Evolutionary conservation across 495 filamentous ascomycete species (phyloP), one percentile per base, ranked within the genome.

Genomic region (Cercophora samala): DNA sequence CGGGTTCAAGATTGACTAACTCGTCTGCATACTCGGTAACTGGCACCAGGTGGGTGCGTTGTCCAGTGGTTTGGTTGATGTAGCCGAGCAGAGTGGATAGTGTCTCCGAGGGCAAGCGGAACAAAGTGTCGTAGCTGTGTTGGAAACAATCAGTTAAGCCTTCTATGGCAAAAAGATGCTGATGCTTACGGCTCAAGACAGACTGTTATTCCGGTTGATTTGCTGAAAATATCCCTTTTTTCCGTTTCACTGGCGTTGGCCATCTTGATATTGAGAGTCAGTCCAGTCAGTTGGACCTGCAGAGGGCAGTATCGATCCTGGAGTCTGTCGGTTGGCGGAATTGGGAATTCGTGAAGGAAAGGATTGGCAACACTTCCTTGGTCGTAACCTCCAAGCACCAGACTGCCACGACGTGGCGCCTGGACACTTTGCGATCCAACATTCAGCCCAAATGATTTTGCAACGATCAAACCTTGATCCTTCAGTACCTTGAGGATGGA

Each of bases 91-190:
- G 37, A 0, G 26, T 54, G 1, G 21, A 13, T 18, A 67, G 13
- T 18, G n/a, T 22, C 15, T 15, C n/a, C 1, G 42, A 19, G 5
- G 68, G 70, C 17, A 68, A 62, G 2, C 70, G 32, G 59, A 72
- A 72, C 15, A 70, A 62, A 29, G 70, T 72, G 58, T 72, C 70
- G 18, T 72, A 72, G 4, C 70, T 72, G 25, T n/a, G 19, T 24
- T 11, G 17, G 46, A 32, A 19, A 26, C 29, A 46, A 0, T 42
- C 15, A 15, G 22, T 26, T 19, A 23, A 23, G 13, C 5, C 9
- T 54, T 22, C 19, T 3, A 51, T 59, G 17, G 3, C 19, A 8
- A 56, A 15, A 22, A 9, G 18, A 19, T 0, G 32, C n/a, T 1
- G 11, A 4, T 3, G 56, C 70, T 53, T 29, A 72, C 67, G 70